Evolutionary conservation across 176 grass and related monocot species (phyloP).

Genomic region (Eleusine coracana): DNA sequence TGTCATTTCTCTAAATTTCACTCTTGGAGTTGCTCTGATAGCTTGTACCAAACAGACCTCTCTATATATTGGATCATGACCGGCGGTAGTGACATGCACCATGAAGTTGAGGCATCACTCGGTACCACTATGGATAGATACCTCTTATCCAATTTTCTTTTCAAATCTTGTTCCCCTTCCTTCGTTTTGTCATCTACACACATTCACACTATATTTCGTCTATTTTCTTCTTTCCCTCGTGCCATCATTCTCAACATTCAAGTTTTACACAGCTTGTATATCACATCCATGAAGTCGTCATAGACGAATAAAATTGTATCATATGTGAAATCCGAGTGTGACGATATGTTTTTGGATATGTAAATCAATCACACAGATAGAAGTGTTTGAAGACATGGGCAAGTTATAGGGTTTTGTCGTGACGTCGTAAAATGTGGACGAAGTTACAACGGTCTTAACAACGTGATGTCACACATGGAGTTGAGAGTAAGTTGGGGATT

Average conservation of each 20-base stretch:
- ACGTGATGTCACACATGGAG: background rate
- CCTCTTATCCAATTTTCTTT: too few species aligned
- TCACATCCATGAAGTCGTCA: background rate
- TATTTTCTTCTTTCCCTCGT: background rate
- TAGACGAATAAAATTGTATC: too few species aligned
- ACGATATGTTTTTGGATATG: background rate
- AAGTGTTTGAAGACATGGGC: background rate
- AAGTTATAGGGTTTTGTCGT: background rate
- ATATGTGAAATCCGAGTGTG: background rate
- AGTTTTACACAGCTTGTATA: background rate
- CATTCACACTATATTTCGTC: background rate
- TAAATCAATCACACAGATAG: background rate
- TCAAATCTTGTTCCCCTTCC: too few species aligned
- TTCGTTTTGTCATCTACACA: too few species aligned
- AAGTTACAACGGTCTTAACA: background rate
- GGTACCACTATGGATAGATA: too few species aligned
- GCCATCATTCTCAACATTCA: background rate
- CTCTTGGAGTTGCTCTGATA: too few species aligned
- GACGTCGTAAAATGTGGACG: background rate
- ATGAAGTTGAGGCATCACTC: too few species aligned
- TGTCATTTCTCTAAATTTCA: too few species aligned
- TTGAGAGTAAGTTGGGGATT: background rate
- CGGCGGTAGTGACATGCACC: too few species aligned
- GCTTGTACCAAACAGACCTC: too few species aligned
- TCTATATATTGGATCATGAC: too few species aligned